phyloP scores from a whole-genome alignment of 2,329 filamentous ascomycete genomes.

The Fusarium devonianum region DNA sequence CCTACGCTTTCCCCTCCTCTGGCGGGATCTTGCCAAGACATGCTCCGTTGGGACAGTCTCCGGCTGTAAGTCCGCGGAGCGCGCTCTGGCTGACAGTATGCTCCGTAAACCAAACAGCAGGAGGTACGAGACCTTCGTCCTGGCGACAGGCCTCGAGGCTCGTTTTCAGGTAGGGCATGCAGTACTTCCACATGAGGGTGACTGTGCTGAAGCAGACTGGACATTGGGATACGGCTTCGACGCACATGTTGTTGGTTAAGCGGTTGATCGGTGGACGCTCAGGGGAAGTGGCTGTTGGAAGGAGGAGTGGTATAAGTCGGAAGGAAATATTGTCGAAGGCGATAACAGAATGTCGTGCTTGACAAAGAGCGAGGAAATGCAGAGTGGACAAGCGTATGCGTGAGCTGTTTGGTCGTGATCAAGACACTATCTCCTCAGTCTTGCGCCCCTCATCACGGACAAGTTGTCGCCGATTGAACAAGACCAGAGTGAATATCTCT shows the following conservation, averaged over 20 bases:
- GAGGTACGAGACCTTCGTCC: not conserved
- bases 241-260: slow-evolving; percentile 1
- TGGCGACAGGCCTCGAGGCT: not conserved
- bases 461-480: not conserved
- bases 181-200: slow-evolving; percentile 12
- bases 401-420: not conserved
- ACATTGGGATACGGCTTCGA: slow-evolving; percentile 4
- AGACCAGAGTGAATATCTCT: not conserved
- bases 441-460: not conserved
- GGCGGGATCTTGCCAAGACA: slow-evolving; percentile 9
- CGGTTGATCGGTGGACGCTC: not conserved
- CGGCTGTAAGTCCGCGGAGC: not conserved
- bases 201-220: slow-evolving; percentile 4
- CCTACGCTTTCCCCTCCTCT: not conserved
- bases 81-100: not conserved
- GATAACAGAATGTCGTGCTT: not conserved
- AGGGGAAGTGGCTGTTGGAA: not conserved
- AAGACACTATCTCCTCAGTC: not conserved
- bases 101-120: slow-evolving; percentile 1
- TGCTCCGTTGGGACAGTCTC: slow-evolving; percentile 2
- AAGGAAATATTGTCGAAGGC: not conserved
- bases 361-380: not conserved
- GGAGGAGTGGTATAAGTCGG: not conserved
- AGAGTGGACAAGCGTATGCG: slow-evolving; percentile 1
- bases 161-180: slow-evolving; percentile 6